Evolutionary conservation across 2,329 filamentous ascomycete species (phyloP).

Genomic region (Fusarium tuaranense): DNA sequence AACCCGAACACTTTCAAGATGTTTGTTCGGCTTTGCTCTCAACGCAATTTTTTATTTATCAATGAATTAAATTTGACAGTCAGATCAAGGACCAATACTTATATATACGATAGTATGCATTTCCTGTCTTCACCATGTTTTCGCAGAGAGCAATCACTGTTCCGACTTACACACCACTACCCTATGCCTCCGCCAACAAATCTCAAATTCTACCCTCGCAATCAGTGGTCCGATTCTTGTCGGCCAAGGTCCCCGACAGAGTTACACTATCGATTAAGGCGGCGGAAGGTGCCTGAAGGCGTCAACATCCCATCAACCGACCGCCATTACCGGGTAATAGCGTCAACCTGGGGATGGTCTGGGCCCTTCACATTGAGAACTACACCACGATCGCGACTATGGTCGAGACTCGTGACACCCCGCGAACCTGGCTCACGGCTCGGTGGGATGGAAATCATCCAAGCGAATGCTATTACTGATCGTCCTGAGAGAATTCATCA

Average conservation of each 20-base stretch:
- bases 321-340: neutral
- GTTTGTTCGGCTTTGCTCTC: neutral
- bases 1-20: neutral
- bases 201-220: neutral
- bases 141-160: too few relatives aligned
- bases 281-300: conserved; percentile 10
- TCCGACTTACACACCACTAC: neutral
- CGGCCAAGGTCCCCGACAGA: neutral
- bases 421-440: neutral
- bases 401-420: conserved; percentile 3
- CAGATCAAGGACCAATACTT: neutral
- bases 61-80: neutral
- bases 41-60: neutral
- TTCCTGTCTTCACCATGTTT: neutral
- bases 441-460: neutral
- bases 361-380: neutral
- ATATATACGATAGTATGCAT: neutral
- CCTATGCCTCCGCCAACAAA: neutral
- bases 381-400: neutral
- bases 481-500: conserved; percentile 3
- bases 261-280: conserved; percentile 1
- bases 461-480: conserved; percentile 6
- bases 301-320: neutral
- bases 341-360: neutral
- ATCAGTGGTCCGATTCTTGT: neutral